Conservation (phyloP, 2,329 filamentous ascomycete genomes). For the Trichoderma sp. region DNA sequence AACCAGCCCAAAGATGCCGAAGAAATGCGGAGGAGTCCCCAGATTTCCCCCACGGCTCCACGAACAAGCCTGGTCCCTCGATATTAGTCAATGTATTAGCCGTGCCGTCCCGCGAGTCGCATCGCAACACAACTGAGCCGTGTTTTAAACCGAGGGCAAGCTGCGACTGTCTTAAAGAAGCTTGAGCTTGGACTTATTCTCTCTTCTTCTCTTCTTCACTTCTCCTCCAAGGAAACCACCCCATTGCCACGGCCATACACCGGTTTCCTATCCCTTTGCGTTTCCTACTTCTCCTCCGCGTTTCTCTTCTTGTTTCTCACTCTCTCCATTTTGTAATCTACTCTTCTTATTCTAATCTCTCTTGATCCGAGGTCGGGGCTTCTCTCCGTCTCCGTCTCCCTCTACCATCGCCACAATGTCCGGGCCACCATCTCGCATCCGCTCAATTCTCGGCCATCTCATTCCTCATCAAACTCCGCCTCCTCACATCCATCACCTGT, state of each 20-base stretch:
- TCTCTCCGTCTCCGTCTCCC: background rate
- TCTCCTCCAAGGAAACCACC: background rate
- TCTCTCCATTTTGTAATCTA: background rate
- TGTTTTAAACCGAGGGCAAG: constrained; percentile 12
- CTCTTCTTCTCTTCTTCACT: background rate
- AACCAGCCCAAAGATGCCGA: background rate
- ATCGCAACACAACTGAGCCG: background rate
- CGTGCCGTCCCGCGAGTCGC: constrained; percentile 16
- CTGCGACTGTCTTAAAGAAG: background rate
- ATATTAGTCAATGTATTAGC: background rate
- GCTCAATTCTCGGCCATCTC: constrained; percentile 57
- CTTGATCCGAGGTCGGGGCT: background rate
- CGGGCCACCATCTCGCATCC: constrained; percentile 61
- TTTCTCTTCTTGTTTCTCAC: background rate
- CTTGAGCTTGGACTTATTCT: background rate
- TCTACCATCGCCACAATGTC: constrained; percentile 54
- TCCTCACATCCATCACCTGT: constrained; percentile 73
- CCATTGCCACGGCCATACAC: background rate
- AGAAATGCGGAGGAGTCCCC: constrained; percentile 15
- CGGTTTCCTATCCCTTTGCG: background rate
- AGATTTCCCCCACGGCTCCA: constrained; percentile 7
- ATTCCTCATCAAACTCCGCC: constrained; percentile 39
- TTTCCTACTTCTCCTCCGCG: background rate
- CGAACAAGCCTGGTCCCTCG: background rate
- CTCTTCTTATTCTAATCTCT: background rate